Conservation (phyloP, 148 eudicot species). For the Dianthus caryophyllus region DNA sequence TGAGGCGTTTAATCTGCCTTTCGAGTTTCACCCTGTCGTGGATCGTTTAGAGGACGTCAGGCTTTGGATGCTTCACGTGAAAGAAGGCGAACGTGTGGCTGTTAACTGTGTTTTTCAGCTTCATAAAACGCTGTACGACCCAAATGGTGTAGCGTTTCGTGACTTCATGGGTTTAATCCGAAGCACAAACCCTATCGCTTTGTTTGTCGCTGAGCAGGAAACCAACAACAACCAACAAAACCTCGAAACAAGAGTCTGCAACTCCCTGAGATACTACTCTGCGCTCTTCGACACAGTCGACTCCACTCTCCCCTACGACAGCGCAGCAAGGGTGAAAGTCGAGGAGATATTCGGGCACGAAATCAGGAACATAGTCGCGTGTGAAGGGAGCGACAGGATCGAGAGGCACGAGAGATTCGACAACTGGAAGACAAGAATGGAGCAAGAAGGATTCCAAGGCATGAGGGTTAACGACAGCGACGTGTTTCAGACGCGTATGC, state of each 20-base stretch:
- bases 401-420: slow-evolving; percentile 74
- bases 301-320: slow-evolving; percentile 50
- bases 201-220: slow-evolving; percentile 85
- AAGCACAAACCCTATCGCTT: slow-evolving; percentile 59
- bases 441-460: slow-evolving; percentile 58
- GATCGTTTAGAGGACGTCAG: slow-evolving; percentile 88
- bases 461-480: slow-evolving; percentile 49
- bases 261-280: slow-evolving; percentile 64
- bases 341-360: slow-evolving; percentile 83
- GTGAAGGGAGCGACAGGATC: slow-evolving; percentile 73
- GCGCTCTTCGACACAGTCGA: slow-evolving; percentile 70
- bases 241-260: slow-evolving; percentile 59
- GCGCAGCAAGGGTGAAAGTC: slow-evolving; percentile 50
- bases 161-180: slow-evolving; percentile 74
- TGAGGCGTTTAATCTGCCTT: slow-evolving; percentile 54
- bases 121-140: slow-evolving; percentile 75
- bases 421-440: slow-evolving; percentile 64
- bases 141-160: slow-evolving; percentile 41
- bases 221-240: slow-evolving; percentile 48
- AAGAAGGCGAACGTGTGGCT: slow-evolving; percentile 77
- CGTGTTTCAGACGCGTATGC: slow-evolving; percentile 60
- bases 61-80: slow-evolving; percentile 97
- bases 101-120: slow-evolving; percentile 69
- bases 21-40: slow-evolving; percentile 90
- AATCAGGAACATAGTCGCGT: slow-evolving; percentile 72